Base-by-base conservation (phyloP, 148 eudicot genomes). In the Rhododendron griersonianum region DNA sequence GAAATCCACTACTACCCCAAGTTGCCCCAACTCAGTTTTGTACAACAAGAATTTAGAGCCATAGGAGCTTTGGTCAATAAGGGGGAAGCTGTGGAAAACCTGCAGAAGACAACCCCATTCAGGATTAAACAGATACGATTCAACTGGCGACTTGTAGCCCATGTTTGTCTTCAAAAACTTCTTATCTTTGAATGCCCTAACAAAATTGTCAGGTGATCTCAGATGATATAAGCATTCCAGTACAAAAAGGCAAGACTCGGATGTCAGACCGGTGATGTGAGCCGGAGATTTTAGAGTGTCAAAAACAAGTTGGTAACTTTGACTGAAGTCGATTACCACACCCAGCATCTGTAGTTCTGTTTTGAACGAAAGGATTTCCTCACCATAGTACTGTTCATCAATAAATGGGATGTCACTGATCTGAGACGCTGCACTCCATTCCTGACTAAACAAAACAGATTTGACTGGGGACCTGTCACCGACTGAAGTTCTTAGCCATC, bases 61-160 rank as follows among this genome's bases (percentile, higher is more conserved):
- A 84, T 94, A 94, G 73, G 87, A 93, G 25, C 55, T 82, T 57
- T 75, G 85, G 85, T 94, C 95, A 86, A 94, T 83, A 47, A 85
- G 83, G 45, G 74, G 89, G 79, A 92, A 91, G 73, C 86, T 85
- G 75, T 86, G 85, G 67, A 94, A 93, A 11, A 93, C 91, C 87
- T 85, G 81, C 77, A 94, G 82, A 69, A 94, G 89, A 74, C 89
- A 90, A 18, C 95, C 95, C 98, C 95, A 92, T 44, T 83, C 84
- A 79, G 85, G 87, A 87, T 92, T 87, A 85, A 19, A 63, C 30
- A 93, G 80, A 82, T 83, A 92, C 51, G 93, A 90, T 57, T 92
- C 91, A 75, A 23, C 57, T 53, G 98, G 95, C 79, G 44, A 63
- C 84, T n/a, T 85, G 88, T 73, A 88, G 23, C 94, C 95, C 23